Evolutionary conservation across 768 basidiomycete genomes (phyloP).

Genomic region (Hydnomerulius pinastri): DNA sequence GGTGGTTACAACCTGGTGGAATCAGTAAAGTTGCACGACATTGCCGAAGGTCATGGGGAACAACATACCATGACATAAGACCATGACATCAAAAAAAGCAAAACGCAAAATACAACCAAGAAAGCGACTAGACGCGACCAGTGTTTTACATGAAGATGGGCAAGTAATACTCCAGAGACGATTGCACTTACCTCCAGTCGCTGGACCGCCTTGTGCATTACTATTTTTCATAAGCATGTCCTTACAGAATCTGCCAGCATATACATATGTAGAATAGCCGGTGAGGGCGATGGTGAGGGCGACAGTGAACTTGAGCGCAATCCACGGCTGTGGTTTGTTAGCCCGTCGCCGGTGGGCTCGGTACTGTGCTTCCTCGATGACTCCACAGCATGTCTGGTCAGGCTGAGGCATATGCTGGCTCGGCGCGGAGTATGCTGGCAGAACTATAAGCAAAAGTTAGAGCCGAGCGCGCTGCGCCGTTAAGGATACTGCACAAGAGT

Average conservation of each 20-base stretch:
- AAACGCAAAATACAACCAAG: constrained; percentile 58
- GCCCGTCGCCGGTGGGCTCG: constrained; percentile 39
- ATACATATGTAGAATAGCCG: constrained; percentile 76
- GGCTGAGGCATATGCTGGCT: constrained; percentile 14
- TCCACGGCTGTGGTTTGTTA: constrained; percentile 67
- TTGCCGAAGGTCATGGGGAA: neutral
- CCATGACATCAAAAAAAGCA: constrained; percentile 78
- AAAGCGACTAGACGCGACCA: constrained; percentile 53
- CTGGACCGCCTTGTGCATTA: constrained; percentile 47
- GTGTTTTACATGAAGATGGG: constrained; percentile 6
- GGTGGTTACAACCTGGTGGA: constrained; percentile 59
- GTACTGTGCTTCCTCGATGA: constrained; percentile 50
- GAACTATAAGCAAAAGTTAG: neutral
- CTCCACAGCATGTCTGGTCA: constrained; percentile 44
- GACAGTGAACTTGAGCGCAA: constrained; percentile 69
- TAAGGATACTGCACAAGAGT: neutral
- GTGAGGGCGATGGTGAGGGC: constrained; percentile 59
- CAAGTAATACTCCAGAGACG: neutral
- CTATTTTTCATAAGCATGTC: constrained; percentile 60
- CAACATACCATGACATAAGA: constrained; percentile 68
- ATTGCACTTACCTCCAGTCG: constrained; percentile 64
- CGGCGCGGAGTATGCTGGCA: neutral
- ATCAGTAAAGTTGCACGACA: neutral
- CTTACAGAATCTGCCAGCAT: constrained; percentile 68
- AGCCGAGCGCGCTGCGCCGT: neutral